Evolutionary conservation across 108 stramenopile species (phyloP), one percentile per base, ranked within the genome.

Genomic region (Cylindrotheca closterium): DNA sequence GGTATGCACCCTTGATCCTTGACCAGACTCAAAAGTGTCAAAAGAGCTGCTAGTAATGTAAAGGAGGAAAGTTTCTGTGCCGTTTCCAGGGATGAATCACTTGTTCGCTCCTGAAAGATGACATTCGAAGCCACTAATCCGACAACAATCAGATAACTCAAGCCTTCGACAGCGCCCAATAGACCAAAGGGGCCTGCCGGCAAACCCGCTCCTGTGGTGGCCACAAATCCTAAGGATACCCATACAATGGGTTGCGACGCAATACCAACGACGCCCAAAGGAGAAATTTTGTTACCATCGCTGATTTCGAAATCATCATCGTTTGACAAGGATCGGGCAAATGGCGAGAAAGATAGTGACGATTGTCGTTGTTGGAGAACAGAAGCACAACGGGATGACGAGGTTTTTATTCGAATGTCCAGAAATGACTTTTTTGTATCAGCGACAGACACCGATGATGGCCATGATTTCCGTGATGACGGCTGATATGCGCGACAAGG

Each of bases 111-210:
- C 3, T 28, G 5, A 37, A 23, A 1, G 23, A 60, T n/a, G 52
- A 64, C n/a, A 1, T 68, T 50, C 15, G 49, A 42, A 4, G 42
- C 52, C 2, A 49, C 67, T 27, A 70, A 66, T 22, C 57, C 77
- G 23, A 79, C 63, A 2, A 82, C 74, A 2, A 58, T 57, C 1
- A 82, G 64, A 46, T 82, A 82, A 10, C 74, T 71, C 22, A 82
- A 4, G 0, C 81, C 81, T 55, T 82, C 81, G 5, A 82, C 25
- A 8, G 74, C 77, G 24, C 81, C 81, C 5, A 82, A 21, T 4
- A 75, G 5, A 12, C 81, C 81, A 56, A 70, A 70, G 0, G 81
- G 81, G 30, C 81, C 81, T 5, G 74, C 72, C 19, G 81, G 81
- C 7, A 82, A 57, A n/a, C 81, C 81, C 23, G 55, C 73, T 30